phyloP scores from a whole-genome alignment of 2,329 filamentous ascomycete genomes.

The Claviceps cyperi region DNA sequence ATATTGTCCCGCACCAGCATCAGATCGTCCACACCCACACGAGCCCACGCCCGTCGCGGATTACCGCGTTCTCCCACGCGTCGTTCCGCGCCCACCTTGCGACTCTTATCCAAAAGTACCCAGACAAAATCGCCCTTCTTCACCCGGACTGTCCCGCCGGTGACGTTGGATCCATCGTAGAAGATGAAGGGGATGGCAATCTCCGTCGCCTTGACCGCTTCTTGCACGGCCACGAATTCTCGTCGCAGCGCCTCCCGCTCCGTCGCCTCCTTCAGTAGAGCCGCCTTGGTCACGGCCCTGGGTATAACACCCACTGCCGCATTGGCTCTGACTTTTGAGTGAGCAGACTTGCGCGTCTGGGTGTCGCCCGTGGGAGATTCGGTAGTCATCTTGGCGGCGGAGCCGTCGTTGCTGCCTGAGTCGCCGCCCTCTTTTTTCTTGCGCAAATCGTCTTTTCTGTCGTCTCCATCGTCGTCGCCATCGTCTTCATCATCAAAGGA shows the following conservation, averaged over 20 bases:
- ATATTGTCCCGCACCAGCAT: slow-evolving; percentile 83
- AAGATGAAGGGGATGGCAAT: slow-evolving; percentile 91
- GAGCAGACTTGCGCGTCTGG: slow-evolving; percentile 7
- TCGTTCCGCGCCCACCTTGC: slow-evolving; percentile 76
- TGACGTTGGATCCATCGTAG: slow-evolving; percentile 84
- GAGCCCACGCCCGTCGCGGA: slow-evolving; percentile 68
- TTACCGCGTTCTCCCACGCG: slow-evolving; percentile 57
- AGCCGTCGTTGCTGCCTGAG: not conserved
- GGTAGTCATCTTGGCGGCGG: not conserved
- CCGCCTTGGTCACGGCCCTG: slow-evolving; percentile 55
- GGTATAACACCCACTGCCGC: slow-evolving; percentile 48
- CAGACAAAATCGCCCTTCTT: slow-evolving; percentile 90
- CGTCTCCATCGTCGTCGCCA: slow-evolving; percentile 19
- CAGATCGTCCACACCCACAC: slow-evolving; percentile 87
- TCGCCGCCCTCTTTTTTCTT: slow-evolving; percentile 46
- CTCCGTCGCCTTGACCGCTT: slow-evolving; percentile 76
- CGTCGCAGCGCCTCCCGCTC: slow-evolving; percentile 64
- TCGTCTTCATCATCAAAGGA: slow-evolving; percentile 26
- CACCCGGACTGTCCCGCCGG: slow-evolving; percentile 68
- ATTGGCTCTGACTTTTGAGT: slow-evolving; percentile 44
- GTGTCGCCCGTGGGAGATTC: slow-evolving; percentile 8
- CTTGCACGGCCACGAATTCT: slow-evolving; percentile 73
- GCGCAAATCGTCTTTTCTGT: slow-evolving; percentile 36
- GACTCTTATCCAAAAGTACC: slow-evolving; percentile 82
- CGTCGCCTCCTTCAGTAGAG: slow-evolving; percentile 63